A percentile compares a stretch with the other conserved stretches of the same genome.
Evolutionary conservation across 352 stramenopile genomes (phyloP).

Genomic region (Globisporangium irregulare): DNA sequence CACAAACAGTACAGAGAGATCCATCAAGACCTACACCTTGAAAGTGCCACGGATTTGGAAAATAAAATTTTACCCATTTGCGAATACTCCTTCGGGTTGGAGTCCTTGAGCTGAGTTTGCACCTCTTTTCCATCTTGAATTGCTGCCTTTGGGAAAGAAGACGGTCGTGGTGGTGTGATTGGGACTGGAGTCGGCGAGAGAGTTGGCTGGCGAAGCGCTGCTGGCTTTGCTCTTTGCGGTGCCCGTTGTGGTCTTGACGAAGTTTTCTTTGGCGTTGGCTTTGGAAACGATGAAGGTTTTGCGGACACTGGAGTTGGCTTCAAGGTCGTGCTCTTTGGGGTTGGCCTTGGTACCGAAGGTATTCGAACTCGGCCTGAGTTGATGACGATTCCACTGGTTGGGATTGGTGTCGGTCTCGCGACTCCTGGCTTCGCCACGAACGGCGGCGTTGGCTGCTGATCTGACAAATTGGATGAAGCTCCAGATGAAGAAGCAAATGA

Average conservation of each 20-base stretch:
- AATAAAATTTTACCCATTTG: conserved; percentile 9
- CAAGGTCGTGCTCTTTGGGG: background rate
- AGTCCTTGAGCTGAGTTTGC: background rate
- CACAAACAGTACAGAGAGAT: background rate
- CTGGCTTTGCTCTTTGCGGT: conserved; percentile 1
- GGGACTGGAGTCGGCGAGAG: background rate
- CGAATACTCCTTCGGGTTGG: conserved; percentile 12
- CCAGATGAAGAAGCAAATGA: background rate
- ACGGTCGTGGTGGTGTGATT: background rate
- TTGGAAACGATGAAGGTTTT: background rate
- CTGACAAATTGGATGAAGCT: background rate
- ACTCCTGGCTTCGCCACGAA: background rate
- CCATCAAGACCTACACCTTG: background rate
- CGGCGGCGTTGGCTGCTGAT: background rate
- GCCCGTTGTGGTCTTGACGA: background rate
- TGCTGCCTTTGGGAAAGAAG: background rate
- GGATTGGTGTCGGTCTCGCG: background rate
- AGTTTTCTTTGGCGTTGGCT: background rate
- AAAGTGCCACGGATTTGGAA: background rate
- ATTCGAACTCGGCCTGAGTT: background rate
- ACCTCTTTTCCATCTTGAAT: conserved; percentile 2
- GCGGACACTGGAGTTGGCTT: background rate
- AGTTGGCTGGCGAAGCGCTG: background rate
- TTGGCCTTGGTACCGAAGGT: background rate
- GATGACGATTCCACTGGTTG: background rate